Conservation (phyloP, 371 early-diverging fungal genomes). For the Polyrhizophydium stewartii region DNA sequence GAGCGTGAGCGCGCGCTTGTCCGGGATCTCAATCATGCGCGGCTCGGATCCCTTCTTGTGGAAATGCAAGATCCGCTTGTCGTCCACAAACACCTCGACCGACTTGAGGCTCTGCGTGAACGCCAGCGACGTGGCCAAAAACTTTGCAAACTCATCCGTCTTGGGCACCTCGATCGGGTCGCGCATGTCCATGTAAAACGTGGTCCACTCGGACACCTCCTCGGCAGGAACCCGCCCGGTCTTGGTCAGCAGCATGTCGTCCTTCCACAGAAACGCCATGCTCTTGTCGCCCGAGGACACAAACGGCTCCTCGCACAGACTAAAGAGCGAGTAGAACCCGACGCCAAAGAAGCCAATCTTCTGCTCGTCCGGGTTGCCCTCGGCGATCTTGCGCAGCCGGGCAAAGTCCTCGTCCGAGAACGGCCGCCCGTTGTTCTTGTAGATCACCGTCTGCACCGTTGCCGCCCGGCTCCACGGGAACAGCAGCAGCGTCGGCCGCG, state of each 20-base stretch:
- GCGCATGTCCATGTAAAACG: conserved; percentile 70
- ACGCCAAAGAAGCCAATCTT: conserved; percentile 89
- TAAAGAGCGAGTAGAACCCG: conserved; percentile 83
- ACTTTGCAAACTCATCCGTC: conserved; percentile 68
- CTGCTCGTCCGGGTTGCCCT: conserved; percentile 84
- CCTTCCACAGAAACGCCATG: conserved; percentile 89
- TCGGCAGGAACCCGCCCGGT: conserved; percentile 52
- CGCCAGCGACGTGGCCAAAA: conserved; percentile 76
- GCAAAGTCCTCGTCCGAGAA: conserved; percentile 82
- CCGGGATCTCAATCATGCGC: conserved; percentile 53
- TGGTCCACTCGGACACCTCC: conserved; percentile 57
- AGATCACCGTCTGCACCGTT: conserved; percentile 52
- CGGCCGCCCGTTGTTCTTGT: conserved; percentile 81
- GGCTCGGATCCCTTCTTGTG: conserved; percentile 62
- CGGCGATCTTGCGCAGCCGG: conserved; percentile 80
- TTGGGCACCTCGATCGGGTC: conserved; percentile 73
- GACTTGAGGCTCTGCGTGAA: conserved; percentile 74
- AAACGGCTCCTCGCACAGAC: conserved; percentile 84
- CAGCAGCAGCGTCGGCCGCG: neutral
- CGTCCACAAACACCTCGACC: conserved; percentile 63
- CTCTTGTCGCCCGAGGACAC: conserved; percentile 41
- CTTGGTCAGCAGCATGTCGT: conserved; percentile 83
- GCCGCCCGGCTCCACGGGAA: conserved; percentile 33
- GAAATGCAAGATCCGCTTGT: conserved; percentile 53
- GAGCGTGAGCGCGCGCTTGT: conserved; percentile 20